A percentile compares a stretch with the other conserved stretches of the same genome.
Conservation (phyloP, 2,329 filamentous ascomycete genomes). For the Lecanicillium sp. region DNA sequence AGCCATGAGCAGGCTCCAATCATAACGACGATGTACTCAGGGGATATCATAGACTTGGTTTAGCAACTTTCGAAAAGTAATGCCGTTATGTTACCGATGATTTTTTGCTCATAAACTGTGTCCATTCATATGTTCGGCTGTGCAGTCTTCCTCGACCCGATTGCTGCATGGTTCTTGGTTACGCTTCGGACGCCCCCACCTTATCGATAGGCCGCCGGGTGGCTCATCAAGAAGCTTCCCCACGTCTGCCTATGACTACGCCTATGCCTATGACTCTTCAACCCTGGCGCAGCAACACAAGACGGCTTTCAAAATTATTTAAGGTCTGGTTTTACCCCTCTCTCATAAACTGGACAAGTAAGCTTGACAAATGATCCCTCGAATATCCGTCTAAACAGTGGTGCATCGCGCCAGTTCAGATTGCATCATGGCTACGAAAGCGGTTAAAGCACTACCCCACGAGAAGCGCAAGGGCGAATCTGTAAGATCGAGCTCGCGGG, state of each 20-base stretch:
- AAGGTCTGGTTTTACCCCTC: background rate
- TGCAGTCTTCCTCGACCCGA: background rate
- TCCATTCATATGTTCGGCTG: background rate
- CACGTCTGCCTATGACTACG: slow-evolving; percentile 8
- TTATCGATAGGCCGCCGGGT: slow-evolving; percentile 4
- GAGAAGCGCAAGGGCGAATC: slow-evolving; percentile 85
- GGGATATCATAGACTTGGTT: background rate
- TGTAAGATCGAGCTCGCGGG: slow-evolving; percentile 40
- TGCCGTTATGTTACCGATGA: background rate
- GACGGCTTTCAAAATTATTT: background rate
- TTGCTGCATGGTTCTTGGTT: background rate
- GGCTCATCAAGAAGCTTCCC: slow-evolving; percentile 5
- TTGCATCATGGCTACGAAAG: slow-evolving; percentile 47
- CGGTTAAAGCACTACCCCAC: slow-evolving; percentile 59
- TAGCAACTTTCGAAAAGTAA: background rate
- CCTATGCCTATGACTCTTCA: slow-evolving; percentile 8
- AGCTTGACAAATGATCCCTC: slow-evolving; percentile 23
- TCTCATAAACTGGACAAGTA: background rate
- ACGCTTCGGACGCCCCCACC: background rate
- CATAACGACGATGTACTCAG: background rate
- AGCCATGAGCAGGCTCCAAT: too few species aligned
- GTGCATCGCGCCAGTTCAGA: slow-evolving; percentile 19
- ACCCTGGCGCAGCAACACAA: background rate
- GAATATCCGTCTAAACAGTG: slow-evolving; percentile 20
- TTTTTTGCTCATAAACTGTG: background rate